phyloP scores from a whole-genome alignment of 495 filamentous ascomycete species.

The Astrothelium subdiscretum region DNA sequence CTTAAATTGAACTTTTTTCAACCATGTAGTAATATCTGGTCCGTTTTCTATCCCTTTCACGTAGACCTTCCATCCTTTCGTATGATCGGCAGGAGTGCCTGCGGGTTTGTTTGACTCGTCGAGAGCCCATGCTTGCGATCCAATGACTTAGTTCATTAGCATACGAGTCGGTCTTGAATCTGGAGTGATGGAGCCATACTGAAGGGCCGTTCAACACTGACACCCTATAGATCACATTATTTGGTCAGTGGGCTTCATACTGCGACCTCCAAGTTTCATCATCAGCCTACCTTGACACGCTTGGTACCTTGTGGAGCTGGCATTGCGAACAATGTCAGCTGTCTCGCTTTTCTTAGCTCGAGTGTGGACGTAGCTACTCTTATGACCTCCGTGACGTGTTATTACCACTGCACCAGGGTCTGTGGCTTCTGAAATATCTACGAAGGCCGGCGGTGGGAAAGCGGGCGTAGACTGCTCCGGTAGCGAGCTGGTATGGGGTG shows the following conservation, averaged over 20 bases:
- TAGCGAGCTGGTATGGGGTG: background rate
- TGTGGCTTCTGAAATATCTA: background rate
- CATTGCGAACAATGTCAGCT: background rate
- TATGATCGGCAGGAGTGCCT: conserved; percentile 56
- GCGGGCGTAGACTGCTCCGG: background rate
- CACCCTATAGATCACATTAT: background rate
- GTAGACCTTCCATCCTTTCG: conserved; percentile 89
- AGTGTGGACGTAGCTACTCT: background rate
- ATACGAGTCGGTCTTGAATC: no score
- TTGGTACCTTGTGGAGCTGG: conserved; percentile 2
- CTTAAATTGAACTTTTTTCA: conserved; percentile 95
- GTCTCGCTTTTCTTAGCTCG: background rate
- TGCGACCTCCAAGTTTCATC: background rate
- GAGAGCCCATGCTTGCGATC: conserved; percentile 7
- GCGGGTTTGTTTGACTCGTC: background rate
- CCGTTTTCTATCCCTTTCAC: conserved; percentile 74
- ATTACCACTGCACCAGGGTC: background rate
- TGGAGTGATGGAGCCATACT: background rate
- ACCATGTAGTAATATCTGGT: conserved; percentile 80
- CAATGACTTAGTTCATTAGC: background rate
- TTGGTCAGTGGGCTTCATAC: no score
- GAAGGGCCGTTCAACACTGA: background rate
- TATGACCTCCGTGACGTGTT: background rate
- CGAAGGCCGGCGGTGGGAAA: background rate
- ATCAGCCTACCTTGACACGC: conserved; percentile 2